These are phyloP conservation scores for Draba incana DNA, from an alignment of 345 rosid genomes.

Conservation along the genomic window DNA sequence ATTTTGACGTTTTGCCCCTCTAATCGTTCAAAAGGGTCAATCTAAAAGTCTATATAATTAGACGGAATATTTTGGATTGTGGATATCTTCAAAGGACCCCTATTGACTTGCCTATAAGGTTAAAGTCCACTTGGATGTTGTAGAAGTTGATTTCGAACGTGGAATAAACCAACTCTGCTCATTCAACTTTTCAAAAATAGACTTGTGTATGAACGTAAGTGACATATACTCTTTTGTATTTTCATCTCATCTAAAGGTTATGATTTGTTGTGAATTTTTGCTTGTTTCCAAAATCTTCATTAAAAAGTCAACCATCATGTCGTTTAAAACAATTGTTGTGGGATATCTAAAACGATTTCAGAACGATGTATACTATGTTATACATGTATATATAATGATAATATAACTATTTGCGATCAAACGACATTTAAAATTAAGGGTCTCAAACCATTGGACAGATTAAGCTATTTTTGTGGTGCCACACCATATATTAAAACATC, in stretches of 20 bases:
- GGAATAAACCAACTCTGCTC: conserved; percentile 22
- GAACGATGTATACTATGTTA: no score
- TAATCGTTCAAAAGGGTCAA: conserved; percentile 36
- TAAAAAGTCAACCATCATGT: no score
- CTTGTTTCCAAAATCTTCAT: no score
- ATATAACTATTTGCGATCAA: no score
- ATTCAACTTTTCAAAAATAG: background rate
- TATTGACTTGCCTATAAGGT: conserved; percentile 30
- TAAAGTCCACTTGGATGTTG: conserved; percentile 22
- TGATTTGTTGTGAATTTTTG: no score
- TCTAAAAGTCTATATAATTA: conserved; percentile 18
- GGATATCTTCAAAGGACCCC: conserved; percentile 36
- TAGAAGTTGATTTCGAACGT: conserved; percentile 22
- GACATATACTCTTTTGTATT: background rate
- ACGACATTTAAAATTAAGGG: no score
- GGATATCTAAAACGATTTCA: no score
- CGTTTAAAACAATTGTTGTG: no score
- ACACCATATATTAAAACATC: background rate
- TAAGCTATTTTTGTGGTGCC: conserved; percentile 5
- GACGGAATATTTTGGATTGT: conserved; percentile 27
- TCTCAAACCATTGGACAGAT: background rate
- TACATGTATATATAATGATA: no score
- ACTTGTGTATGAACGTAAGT: background rate
- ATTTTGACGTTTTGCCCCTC: conserved; percentile 24
- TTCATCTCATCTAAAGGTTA: background rate